Percentiles rank a stretch among this genome's conserved stretches.
These are phyloP conservation scores for Priceomyces carsonii DNA, from an alignment of 805 yeast species.

Conservation along the genomic window DNA sequence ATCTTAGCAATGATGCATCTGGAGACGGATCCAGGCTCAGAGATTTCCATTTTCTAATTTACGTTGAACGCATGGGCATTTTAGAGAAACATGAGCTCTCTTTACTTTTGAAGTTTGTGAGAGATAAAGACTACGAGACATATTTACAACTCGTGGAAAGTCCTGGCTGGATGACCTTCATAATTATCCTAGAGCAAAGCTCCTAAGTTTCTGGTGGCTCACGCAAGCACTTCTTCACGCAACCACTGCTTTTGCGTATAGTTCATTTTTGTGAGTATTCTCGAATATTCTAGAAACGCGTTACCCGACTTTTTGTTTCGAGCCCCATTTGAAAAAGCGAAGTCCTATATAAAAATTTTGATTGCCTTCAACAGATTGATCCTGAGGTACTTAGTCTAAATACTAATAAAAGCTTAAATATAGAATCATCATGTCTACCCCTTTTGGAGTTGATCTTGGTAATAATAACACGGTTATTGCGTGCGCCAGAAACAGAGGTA, in stretches of 20 bases:
- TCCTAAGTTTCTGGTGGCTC: slow-evolving; percentile 7
- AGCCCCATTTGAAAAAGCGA: slow-evolving; percentile 4
- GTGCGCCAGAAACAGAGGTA: slow-evolving; percentile 96
- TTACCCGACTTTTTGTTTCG: slow-evolving; percentile 8
- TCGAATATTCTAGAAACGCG: slow-evolving; percentile 9
- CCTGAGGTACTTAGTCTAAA: too few species aligned
- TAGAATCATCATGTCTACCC: slow-evolving; percentile 70
- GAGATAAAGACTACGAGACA: slow-evolving; percentile 40
- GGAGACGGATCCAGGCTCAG: slow-evolving; percentile 38
- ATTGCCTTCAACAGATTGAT: slow-evolving; percentile 11
- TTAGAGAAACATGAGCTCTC: slow-evolving; percentile 56
- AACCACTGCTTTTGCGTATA: too few species aligned
- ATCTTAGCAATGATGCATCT: slow-evolving; percentile 38
- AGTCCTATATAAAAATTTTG: slow-evolving; percentile 8
- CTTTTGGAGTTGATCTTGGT: slow-evolving; percentile 98
- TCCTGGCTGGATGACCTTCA: slow-evolving; percentile 82
- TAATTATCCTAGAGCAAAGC: slow-evolving; percentile 49
- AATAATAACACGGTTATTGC: slow-evolving; percentile 92
- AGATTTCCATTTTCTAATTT: slow-evolving; percentile 79
- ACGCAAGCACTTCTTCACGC: not conserved
- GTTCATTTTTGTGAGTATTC: too few species aligned
- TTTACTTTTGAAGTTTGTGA: slow-evolving; percentile 50
- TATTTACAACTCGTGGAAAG: slow-evolving; percentile 55
- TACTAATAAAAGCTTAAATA: too few species aligned
- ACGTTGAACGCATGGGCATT: slow-evolving; percentile 56